Evolutionary conservation across 306 rosid species (phyloP).

Genomic region (Rosa multiflora): DNA sequence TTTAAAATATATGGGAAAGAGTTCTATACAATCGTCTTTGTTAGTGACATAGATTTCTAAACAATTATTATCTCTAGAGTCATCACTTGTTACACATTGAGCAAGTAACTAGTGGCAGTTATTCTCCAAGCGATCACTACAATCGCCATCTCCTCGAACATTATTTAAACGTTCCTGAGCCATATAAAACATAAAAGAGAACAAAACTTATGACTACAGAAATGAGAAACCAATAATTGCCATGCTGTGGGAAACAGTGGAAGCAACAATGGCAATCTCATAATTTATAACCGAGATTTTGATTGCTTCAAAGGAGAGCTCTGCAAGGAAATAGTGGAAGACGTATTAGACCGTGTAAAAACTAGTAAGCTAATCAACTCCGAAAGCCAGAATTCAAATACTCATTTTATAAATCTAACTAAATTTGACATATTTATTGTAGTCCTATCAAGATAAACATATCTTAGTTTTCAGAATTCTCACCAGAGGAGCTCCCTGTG

Average conservation of each 20-base stretch:
- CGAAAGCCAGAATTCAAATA: neutral
- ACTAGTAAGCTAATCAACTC: neutral
- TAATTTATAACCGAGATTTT: constrained; percentile 39
- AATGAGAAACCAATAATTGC: neutral
- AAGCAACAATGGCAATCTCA: neutral
- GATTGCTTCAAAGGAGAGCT: constrained; percentile 34
- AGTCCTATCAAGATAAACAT: neutral
- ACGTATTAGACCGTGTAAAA: neutral
- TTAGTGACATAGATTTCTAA: neutral
- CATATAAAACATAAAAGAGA: neutral
- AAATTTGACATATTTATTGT: neutral
- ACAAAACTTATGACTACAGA: neutral
- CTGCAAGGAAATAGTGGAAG: constrained; percentile 34
- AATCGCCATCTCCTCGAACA: neutral
- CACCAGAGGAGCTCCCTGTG: constrained; percentile 79
- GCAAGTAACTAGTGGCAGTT: neutral
- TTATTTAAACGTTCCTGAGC: constrained; percentile 6
- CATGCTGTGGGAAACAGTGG: neutral
- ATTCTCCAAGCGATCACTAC: constrained; percentile 7
- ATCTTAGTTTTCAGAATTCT: constrained; percentile 27
- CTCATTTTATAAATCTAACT: neutral
- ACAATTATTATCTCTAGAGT: neutral
- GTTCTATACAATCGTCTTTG: neutral
- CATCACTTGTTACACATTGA: neutral
- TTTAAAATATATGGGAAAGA: neutral